These are phyloP conservation scores for Cystoderma amianthinum DNA, from an alignment of 768 basidiomycete genomes.

Conservation along the genomic window DNA sequence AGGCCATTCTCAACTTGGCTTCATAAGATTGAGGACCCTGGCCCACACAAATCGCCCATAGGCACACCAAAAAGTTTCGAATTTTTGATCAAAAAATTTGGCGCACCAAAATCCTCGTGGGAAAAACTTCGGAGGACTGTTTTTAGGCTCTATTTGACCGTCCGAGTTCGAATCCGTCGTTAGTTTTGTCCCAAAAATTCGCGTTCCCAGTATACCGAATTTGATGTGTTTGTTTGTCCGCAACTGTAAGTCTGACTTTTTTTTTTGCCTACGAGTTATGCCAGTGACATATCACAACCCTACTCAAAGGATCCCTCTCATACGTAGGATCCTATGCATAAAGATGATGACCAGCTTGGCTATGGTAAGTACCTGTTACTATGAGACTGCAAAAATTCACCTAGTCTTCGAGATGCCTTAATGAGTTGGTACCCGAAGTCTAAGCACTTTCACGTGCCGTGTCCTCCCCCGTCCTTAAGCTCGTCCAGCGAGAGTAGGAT, in stretches of 20 bases:
- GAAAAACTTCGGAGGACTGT: neutral
- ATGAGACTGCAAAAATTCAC: too few species aligned
- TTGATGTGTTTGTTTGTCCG: slow-evolving; percentile 6
- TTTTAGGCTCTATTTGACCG: slow-evolving; percentile 1
- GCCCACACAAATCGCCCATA: neutral
- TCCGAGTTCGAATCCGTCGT: slow-evolving; percentile 2
- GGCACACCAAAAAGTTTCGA: neutral
- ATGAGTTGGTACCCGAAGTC: too few species aligned
- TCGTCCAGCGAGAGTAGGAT: too few species aligned
- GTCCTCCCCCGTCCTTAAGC: too few species aligned
- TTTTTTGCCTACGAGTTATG: too few species aligned
- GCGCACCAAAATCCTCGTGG: neutral
- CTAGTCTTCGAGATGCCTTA: too few species aligned
- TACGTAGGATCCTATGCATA: too few species aligned
- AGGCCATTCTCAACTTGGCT: neutral
- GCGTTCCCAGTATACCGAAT: neutral
- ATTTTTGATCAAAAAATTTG: slow-evolving; percentile 2
- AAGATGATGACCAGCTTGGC: too few species aligned
- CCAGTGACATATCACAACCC: too few species aligned
- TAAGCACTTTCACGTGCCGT: too few species aligned
- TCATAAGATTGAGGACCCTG: neutral
- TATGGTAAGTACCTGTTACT: too few species aligned
- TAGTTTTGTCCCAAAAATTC: slow-evolving; percentile 5
- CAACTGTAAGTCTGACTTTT: slow-evolving; percentile 5
- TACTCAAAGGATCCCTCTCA: too few species aligned